Conservation (phyloP, 2,329 filamentous ascomycete genomes). For the Pseudogymnoascus sp. region DNA sequence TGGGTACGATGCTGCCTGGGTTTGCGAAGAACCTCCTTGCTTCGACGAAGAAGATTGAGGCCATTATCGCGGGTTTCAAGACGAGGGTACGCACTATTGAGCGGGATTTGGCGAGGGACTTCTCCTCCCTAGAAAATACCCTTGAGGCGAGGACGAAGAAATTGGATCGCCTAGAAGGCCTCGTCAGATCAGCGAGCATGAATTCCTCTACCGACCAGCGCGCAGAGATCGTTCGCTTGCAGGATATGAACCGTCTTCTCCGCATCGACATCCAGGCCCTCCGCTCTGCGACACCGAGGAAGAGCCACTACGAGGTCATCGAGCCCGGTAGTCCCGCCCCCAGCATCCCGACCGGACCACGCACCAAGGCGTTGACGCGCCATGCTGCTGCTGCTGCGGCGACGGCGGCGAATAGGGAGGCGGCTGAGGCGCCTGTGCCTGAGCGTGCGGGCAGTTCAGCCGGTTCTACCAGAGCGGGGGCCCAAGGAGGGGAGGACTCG, state of each 20-base stretch:
- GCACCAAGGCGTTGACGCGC: conserved; percentile 40
- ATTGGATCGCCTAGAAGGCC: conserved; percentile 76
- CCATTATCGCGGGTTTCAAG: conserved; percentile 69
- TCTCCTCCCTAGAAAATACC: conserved; percentile 73
- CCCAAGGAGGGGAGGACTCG: not conserved
- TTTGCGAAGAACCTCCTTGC: conserved; percentile 86
- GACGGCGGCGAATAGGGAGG: conserved; percentile 19
- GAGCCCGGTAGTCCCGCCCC: conserved; percentile 24
- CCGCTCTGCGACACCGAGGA: conserved; percentile 43
- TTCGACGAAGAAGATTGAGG: conserved; percentile 81
- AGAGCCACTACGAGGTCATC: conserved; percentile 39
- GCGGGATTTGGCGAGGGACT: conserved; percentile 82
- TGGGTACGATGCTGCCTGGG: conserved; percentile 74
- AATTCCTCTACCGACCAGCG: conserved; percentile 15
- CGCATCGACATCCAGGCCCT: conserved; percentile 64
- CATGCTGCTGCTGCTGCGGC: conserved; percentile 43
- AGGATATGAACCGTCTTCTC: conserved; percentile 53
- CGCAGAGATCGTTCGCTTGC: conserved; percentile 51
- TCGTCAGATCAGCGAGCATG: conserved; percentile 60
- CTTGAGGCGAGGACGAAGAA: conserved; percentile 75
- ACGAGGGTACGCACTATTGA: conserved; percentile 77
- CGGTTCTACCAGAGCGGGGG: not conserved
- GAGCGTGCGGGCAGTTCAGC: not conserved
- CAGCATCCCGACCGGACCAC: conserved; percentile 29
- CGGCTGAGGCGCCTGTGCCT: conserved; percentile 18